Evolutionary conservation across 2,329 filamentous ascomycete species (phyloP).

Genomic region (Rasamsonia emersonii): DNA sequence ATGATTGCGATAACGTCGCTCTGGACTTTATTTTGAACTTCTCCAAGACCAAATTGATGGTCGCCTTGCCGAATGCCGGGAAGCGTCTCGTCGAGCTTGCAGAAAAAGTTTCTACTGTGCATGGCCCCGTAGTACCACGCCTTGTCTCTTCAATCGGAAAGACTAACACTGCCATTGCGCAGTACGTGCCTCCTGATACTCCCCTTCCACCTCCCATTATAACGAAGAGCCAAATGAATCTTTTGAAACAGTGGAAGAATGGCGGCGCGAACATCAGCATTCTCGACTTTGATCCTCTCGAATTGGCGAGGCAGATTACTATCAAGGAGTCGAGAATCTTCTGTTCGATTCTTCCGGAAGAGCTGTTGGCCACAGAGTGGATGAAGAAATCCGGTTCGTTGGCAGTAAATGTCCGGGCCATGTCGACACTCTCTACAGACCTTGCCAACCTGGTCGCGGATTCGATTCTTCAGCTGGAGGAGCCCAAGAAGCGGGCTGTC

Average conservation of each 20-base stretch:
- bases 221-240: constrained; percentile 65
- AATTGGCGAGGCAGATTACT: constrained; percentile 85
- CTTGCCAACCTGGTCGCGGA: constrained; percentile 88
- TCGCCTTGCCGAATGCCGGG: constrained; percentile 65
- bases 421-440: constrained; percentile 88
- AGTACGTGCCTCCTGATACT: constrained; percentile 62
- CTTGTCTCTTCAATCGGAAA: constrained; percentile 81
- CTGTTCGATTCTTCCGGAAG: constrained; percentile 83
- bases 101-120: constrained; percentile 64
- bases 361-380: constrained; percentile 87
- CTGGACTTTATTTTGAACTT: constrained; percentile 71
- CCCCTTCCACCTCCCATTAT: constrained; percentile 62
- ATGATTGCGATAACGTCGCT: constrained; percentile 68
- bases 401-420: constrained; percentile 83
- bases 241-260: constrained; percentile 65
- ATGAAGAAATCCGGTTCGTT: constrained; percentile 75
- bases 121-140: constrained; percentile 70
- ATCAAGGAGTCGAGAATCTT: constrained; percentile 87
- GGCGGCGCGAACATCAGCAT: constrained; percentile 65
- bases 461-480: constrained; percentile 78
- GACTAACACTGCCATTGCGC: constrained; percentile 65
- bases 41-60: constrained; percentile 61
- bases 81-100: constrained; percentile 72
- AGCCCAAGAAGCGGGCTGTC: constrained; percentile 81
- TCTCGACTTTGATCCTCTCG: constrained; percentile 82